These are phyloP conservation scores for Phyllosticta citriasiana DNA, from an alignment of 2,329 filamentous ascomycete genomes.

Conservation along the genomic window DNA sequence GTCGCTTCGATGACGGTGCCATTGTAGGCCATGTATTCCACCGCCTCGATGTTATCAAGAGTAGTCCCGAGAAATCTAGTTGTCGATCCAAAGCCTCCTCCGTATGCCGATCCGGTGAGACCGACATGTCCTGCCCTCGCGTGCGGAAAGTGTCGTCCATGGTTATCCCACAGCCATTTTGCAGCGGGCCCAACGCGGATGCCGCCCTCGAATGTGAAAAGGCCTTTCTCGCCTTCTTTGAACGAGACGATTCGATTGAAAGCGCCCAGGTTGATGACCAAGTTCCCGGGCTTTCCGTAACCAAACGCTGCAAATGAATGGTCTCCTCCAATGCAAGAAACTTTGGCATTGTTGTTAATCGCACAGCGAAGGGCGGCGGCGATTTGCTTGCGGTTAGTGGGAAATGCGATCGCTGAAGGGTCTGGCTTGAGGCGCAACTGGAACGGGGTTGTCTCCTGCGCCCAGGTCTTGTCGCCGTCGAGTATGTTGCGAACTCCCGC, in stretches of 20 bases:
- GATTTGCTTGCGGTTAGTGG: slow-evolving; percentile 9
- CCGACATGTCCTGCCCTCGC: slow-evolving; percentile 14
- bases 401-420: slow-evolving; percentile 13
- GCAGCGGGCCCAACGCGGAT: slow-evolving; percentile 13
- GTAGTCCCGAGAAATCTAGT: slow-evolving; percentile 14
- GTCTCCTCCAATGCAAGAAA: slow-evolving; percentile 12
- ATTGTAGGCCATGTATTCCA: slow-evolving; percentile 11
- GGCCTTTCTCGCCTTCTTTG: slow-evolving; percentile 10
- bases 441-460: slow-evolving; percentile 11
- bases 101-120: slow-evolving; percentile 13
- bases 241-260: slow-evolving; percentile 12
- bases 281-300: slow-evolving; percentile 12
- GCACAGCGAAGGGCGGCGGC: slow-evolving; percentile 13
- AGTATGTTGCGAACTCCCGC: slow-evolving; percentile 5
- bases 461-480: slow-evolving; percentile 10
- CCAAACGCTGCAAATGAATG: slow-evolving; percentile 15
- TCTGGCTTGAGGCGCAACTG: slow-evolving; percentile 14
- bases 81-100: slow-evolving; percentile 14
- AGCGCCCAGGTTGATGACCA: slow-evolving; percentile 13
- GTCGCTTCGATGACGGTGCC: background rate
- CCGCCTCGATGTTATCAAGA: slow-evolving; percentile 14
- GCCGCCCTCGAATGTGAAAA: slow-evolving; percentile 14
- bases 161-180: slow-evolving; percentile 15
- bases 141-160: slow-evolving; percentile 15
- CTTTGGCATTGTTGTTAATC: slow-evolving; percentile 12